These are phyloP conservation scores for Cercophora scortea DNA, from an alignment of 495 filamentous ascomycete species.

Conservation along the genomic window DNA sequence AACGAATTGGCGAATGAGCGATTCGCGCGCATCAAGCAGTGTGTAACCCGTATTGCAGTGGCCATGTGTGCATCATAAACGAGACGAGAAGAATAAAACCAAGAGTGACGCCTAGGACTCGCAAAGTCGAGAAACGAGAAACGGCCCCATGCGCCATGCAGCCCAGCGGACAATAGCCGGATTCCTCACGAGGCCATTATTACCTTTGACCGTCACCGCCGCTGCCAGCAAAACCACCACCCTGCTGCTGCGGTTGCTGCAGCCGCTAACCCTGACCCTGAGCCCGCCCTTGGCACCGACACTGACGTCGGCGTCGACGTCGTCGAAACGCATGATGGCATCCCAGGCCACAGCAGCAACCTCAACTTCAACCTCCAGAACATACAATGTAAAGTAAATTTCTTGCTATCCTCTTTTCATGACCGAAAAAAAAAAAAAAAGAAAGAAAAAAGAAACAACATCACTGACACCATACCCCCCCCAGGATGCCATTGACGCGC, in stretches of 20 bases:
- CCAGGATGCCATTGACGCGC: constrained; percentile 72
- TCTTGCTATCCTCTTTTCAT: not conserved
- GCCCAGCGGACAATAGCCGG: not conserved
- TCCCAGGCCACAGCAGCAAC: not conserved
- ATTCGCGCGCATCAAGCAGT: no score
- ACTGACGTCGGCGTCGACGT: no score
- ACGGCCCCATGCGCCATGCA: not conserved
- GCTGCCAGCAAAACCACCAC: no score
- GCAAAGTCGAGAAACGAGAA: no score
- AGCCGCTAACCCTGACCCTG: not conserved
- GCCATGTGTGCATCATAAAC: no score
- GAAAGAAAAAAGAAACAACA: not conserved
- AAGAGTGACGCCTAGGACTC: no score
- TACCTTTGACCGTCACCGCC: no score
- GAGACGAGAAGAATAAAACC: no score
- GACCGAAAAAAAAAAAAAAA: not conserved
- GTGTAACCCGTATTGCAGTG: no score
- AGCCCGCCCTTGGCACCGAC: not conserved
- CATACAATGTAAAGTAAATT: constrained; percentile 20
- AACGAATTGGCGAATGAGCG: no score
- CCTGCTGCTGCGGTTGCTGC: no score
- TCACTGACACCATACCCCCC: no score
- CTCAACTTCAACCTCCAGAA: constrained; percentile 5
- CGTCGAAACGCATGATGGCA: not conserved
- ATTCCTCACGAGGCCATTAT: not conserved